These are phyloP conservation scores for Nitzschia putrida DNA, from an alignment of 108 stramenopile species.

Conservation along the genomic window DNA sequence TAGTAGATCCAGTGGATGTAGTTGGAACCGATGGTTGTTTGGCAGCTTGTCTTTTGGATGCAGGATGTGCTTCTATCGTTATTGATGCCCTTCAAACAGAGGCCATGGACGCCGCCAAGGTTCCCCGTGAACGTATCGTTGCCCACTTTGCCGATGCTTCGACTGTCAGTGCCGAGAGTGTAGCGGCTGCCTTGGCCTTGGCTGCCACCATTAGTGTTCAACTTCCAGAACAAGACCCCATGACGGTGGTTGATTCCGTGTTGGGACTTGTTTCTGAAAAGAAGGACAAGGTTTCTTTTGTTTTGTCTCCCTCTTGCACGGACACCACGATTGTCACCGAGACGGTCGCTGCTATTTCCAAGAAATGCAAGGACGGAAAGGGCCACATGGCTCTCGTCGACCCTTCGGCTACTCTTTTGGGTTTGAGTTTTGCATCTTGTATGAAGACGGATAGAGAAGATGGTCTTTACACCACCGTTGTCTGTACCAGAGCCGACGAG, in stretches of 20 bases:
- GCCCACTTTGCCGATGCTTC: conserved; percentile 46
- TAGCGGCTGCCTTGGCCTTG: conserved; percentile 19
- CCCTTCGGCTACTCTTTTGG: conserved; percentile 65
- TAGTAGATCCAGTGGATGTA: conserved; percentile 42
- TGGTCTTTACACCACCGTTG: conserved; percentile 93
- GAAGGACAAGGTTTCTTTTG: conserved; percentile 39
- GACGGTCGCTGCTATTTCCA: conserved; percentile 37
- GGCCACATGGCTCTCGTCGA: conserved; percentile 67
- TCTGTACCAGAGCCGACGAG: conserved; percentile 80
- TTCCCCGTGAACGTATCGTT: conserved; percentile 71
- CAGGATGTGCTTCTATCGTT: conserved; percentile 68
- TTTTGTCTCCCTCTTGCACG: not conserved
- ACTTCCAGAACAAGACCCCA: conserved; percentile 1
- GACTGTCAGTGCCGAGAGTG: not conserved
- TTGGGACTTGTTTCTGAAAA: conserved; percentile 28
- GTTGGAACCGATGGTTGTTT: conserved; percentile 70
- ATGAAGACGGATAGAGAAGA: conserved; percentile 88
- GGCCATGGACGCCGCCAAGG: conserved; percentile 63
- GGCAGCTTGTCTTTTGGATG: conserved; percentile 78
- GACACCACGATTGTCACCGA: conserved; percentile 4
- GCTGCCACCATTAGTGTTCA: conserved; percentile 33
- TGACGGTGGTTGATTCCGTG: conserved; percentile 16
- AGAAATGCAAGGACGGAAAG: conserved; percentile 51
- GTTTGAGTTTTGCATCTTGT: conserved; percentile 63
- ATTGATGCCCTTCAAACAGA: conserved; percentile 51